Base-by-base conservation (phyloP, 805 yeast genomes). In the Barnettozyma californica region DNA sequence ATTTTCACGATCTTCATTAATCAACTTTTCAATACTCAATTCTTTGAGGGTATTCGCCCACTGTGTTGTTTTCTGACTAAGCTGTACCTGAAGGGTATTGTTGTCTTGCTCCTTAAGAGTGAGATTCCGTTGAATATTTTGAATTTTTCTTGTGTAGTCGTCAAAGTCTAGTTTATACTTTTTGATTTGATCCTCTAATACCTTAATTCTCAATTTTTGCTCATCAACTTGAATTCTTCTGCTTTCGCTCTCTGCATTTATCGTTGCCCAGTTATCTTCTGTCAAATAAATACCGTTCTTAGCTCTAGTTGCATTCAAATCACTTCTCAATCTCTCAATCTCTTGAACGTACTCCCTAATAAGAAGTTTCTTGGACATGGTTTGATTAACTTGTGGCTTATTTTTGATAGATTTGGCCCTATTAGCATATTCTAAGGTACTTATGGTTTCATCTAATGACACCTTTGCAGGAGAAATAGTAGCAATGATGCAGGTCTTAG, bases 391-490 rank as follows among this genome's bases (percentile, higher is more conserved):
- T 68, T 87, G 86, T 3, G 85, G 85, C 48, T 75, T 78, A 59
- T 82, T 83, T 57, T 77, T 78, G 53, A 88, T 86, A 45, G 78
- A 83, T 56, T 86, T 85, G 1, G 96, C 96, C 45, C 90, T 77
- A 45, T 81, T 79, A 1, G 96, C 96, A 61, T 88, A 88, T 55
- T 87, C 91, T 46, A 88, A 71, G 0, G 96, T 89, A 53, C 91
- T 84, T 13, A 83, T 62, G 0, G 95, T 84, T 64, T 88, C 96
- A 36, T 84, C 88, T 40, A 80, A 65, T 33, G 86, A 84, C 23
- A 77, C 76, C 48, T 77, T 75, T 1, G 91, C 91, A 0, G 95
- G 92, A 8, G 92, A 84, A 3, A 89, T 73, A 0, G 95, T 88
- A 3, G 95, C 94, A 26, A 88, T 83, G 44, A 88, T 78, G 43